These are phyloP conservation scores for Ammopiptanthus mongolicus DNA, from an alignment of 306 rosid genomes.

Conservation along the genomic window DNA sequence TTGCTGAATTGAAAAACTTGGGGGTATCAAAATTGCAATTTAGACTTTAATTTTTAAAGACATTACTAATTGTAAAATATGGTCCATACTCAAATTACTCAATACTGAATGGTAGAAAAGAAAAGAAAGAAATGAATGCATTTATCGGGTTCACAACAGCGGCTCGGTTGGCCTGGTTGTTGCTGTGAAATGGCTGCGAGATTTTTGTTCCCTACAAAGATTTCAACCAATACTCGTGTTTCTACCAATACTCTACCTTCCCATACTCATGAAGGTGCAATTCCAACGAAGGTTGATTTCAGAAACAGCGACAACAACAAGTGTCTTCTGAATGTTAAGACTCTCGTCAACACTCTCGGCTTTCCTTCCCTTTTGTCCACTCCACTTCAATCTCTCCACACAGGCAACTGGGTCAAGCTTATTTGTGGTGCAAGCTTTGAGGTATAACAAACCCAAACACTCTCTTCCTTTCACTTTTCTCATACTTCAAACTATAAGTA, in stretches of 20 bases:
- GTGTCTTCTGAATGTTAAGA: constrained; percentile 12
- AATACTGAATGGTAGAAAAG: no score
- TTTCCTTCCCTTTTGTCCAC: constrained; percentile 36
- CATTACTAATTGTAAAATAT: no score
- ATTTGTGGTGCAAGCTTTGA: constrained; percentile 75
- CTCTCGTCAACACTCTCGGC: constrained; percentile 3
- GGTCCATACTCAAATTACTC: no score
- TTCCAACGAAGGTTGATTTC: constrained; percentile 12
- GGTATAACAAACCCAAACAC: constrained; percentile 25
- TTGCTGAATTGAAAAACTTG: no score
- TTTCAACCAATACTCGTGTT: constrained; percentile 1
- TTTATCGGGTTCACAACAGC: not conserved
- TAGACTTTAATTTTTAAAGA: no score
- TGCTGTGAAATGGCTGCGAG: constrained; percentile 47
- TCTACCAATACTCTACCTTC: not conserved
- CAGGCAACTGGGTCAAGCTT: constrained; percentile 45
- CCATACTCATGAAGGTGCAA: not conserved
- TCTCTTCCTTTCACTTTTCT: not conserved
- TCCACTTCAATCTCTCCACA: constrained; percentile 45
- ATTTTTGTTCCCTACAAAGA: constrained; percentile 23
- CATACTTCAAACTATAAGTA: not conserved
- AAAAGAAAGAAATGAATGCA: not conserved
- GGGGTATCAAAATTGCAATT: no score
- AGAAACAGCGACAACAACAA: constrained; percentile 1
- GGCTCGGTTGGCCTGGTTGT: not conserved